These are phyloP conservation scores for Fagopyrum esculentum DNA, from an alignment of 148 eudicot species.

Conservation along the genomic window DNA sequence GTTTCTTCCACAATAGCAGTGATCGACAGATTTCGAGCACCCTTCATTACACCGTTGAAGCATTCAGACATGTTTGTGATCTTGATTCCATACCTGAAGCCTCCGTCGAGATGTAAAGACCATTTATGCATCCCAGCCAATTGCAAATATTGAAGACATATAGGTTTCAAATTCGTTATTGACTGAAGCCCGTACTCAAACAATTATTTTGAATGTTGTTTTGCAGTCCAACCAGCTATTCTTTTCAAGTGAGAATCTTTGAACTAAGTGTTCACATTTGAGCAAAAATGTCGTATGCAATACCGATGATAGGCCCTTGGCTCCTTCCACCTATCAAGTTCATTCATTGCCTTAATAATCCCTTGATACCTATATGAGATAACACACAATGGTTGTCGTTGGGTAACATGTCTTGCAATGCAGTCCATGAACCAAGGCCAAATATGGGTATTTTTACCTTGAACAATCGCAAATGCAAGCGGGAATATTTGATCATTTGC, in stretches of 20 bases:
- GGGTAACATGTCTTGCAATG: neutral
- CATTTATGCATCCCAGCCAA: neutral
- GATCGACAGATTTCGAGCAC: neutral
- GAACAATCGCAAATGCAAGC: neutral
- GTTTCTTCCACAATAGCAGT: neutral
- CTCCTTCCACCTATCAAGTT: too few species aligned
- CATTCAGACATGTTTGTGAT: neutral
- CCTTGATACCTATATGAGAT: neutral
- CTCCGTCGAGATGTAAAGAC: neutral
- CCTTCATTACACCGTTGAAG: neutral
- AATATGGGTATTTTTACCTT: neutral
- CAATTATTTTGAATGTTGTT: too few species aligned
- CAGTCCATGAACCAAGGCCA: neutral
- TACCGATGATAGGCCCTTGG: too few species aligned
- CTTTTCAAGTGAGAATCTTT: too few species aligned
- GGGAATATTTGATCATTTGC: too few species aligned
- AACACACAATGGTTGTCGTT: neutral
- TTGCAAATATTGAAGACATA: neutral
- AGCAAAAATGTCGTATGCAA: too few species aligned
- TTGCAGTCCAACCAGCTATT: too few species aligned
- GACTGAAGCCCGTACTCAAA: neutral
- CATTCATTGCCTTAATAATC: too few species aligned
- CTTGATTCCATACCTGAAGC: neutral
- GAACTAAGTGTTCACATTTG: too few species aligned
- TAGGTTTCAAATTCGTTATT: neutral